phyloP scores from a whole-genome alignment of 2,329 filamentous ascomycete genomes.

The Neurospora crassa region DNA sequence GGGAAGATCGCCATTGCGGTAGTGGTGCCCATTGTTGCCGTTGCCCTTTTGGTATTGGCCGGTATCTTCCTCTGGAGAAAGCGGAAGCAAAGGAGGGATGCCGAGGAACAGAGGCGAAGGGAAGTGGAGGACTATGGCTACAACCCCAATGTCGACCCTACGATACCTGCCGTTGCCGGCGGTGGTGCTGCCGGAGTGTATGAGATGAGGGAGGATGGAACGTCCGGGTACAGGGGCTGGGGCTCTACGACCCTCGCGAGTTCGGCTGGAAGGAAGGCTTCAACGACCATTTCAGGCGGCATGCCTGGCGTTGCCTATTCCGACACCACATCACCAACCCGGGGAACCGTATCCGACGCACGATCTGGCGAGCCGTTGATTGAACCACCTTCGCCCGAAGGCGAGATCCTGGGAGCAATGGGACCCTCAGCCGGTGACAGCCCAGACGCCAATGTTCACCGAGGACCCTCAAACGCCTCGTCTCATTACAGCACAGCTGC shows the following conservation, averaged over 20 bases:
- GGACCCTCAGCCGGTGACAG: conserved; percentile 61
- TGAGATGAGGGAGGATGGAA: conserved; percentile 70
- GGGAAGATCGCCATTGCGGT: conserved; percentile 87
- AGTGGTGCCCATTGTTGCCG: conserved; percentile 82
- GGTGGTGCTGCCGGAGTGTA: conserved; percentile 34
- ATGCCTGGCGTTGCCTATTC: conserved; percentile 57
- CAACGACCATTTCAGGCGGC: conserved; percentile 79
- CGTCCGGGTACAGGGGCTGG: conserved; percentile 87
- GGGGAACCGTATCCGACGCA: conserved; percentile 56
- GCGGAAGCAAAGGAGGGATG: conserved; percentile 74
- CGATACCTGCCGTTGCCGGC: conserved; percentile 43
- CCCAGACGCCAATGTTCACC: conserved; percentile 61
- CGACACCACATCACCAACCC: conserved; percentile 61
- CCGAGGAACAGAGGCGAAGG: conserved; percentile 82
- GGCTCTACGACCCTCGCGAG: conserved; percentile 63
- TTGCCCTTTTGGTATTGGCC: conserved; percentile 68
- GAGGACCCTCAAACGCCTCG: conserved; percentile 89
- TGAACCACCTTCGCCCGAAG: conserved; percentile 50
- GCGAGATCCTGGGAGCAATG: conserved; percentile 75
- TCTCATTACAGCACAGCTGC: conserved; percentile 84
- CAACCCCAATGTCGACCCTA: conserved; percentile 94
- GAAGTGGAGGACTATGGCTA: conserved; percentile 96
- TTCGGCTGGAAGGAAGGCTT: conserved; percentile 70
- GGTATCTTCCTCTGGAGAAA: conserved; percentile 81
- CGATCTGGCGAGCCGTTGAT: conserved; percentile 59